Base-by-base conservation (phyloP, 2,329 filamentous ascomycete genomes). In the Colletotrichum magnum region DNA sequence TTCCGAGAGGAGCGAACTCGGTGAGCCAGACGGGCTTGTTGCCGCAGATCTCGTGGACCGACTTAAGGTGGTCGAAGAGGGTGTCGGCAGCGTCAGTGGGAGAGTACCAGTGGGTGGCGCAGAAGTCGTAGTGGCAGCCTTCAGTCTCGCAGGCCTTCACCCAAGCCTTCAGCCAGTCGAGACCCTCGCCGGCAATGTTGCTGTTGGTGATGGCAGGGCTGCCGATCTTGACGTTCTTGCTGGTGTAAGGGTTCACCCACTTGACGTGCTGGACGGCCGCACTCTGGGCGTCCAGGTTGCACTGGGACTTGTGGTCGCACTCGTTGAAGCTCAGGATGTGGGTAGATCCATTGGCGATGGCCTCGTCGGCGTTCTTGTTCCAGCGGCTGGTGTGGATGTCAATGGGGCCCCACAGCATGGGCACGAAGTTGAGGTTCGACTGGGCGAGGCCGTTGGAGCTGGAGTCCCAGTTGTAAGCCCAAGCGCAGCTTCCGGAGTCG, bases 261-360 rank as follows among this genome's bases (percentile, higher is more conserved):
- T 85, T 73, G 63, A 83, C 85, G 79, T 89, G 89, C 32, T 79
- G 79, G 1, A 77, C 47, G n/a, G 88, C 89, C 47, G 89, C 89
- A 2, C 75, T 77, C 6, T 74, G 74, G n/a, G 89, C 81, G 26
- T 79, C 77, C 77, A 92, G 77, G 82, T 90, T 88, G 74, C 89
- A 82, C 81, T 93, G 90, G n/a, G 73, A 73, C 71, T 24, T 24
- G 21, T 86, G 85, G 78, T 94, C 92, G 53, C 89, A 89, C 84
- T 94, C 91, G 85, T 94, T 94, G 87, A 92, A 93, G 78, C 86
- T 85, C 75, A 93, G 85, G 64, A 93, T 78, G 74, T 85, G 83
- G 71, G 83, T 86, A 72, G 86, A 81, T 64, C 90, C 91, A 13
- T 77, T 77, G 58, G 78, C 73, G 70, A 92, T 85, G 70, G 88